Percentiles rank a stretch among this genome's conserved stretches.
phyloP scores from a whole-genome alignment of 2,329 filamentous ascomycete genomes.

The Tolypocladium nubicola region DNA sequence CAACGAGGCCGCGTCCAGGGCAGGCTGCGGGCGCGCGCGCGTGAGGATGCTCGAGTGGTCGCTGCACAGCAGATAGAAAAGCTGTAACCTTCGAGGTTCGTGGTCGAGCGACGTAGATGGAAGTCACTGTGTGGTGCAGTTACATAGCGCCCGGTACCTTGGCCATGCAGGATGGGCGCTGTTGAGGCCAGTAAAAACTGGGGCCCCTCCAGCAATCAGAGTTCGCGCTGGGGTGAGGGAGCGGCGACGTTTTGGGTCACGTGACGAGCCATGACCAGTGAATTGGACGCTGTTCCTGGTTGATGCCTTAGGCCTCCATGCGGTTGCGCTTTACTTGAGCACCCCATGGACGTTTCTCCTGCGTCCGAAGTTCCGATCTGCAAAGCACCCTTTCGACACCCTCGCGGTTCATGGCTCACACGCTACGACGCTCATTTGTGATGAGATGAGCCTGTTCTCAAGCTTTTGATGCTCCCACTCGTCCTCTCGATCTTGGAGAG shows the following conservation, averaged over 20 bases:
- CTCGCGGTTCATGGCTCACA: neutral
- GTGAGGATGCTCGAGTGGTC: slow-evolving; percentile 1
- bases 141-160: slow-evolving; percentile 22
- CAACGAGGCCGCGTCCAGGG: neutral
- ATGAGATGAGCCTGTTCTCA: neutral
- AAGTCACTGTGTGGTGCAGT: slow-evolving; percentile 23
- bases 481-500: neutral
- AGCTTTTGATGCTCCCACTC: neutral
- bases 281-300: neutral
- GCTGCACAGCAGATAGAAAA: neutral
- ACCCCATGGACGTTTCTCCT: neutral
- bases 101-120: slow-evolving; percentile 6
- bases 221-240: neutral
- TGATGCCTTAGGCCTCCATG: neutral
- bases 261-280: neutral
- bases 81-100: slow-evolving; percentile 1
- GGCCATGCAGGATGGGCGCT: slow-evolving; percentile 14
- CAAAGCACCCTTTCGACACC: neutral
- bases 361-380: neutral
- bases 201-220: slow-evolving; percentile 2
- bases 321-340: neutral
- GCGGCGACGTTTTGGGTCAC: neutral
- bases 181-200: slow-evolving; percentile 11
- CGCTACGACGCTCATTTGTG: neutral
- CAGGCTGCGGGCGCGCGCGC: neutral